Evolutionary conservation across 768 basidiomycete genomes (phyloP).

Genomic region (Collybia sordida): DNA sequence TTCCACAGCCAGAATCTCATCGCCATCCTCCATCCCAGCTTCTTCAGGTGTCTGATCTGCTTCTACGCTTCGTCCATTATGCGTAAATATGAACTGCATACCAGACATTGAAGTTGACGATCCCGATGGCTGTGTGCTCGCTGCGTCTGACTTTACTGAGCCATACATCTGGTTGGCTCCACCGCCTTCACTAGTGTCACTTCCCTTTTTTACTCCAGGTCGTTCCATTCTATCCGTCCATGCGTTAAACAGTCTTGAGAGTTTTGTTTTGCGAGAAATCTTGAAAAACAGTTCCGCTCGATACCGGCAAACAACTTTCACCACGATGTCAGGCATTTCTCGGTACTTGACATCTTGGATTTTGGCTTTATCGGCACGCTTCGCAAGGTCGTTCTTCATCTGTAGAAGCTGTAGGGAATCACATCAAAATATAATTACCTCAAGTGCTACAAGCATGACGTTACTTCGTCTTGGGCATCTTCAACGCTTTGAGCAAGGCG

Average conservation of each 20-base stretch:
- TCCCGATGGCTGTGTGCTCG: slow-evolving; percentile 42
- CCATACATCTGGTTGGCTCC: slow-evolving; percentile 43
- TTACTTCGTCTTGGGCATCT: slow-evolving; percentile 82
- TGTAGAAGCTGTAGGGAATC: slow-evolving; percentile 54
- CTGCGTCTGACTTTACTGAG: slow-evolving; percentile 49
- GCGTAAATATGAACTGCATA: slow-evolving; percentile 85
- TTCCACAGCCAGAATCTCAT: slow-evolving; percentile 88
- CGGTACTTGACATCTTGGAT: slow-evolving; percentile 78
- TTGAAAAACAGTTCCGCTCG: slow-evolving; percentile 92
- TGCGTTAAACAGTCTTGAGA: slow-evolving; percentile 79
- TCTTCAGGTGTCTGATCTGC: slow-evolving; percentile 85
- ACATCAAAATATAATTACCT: slow-evolving; percentile 9
- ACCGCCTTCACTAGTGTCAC: slow-evolving; percentile 23
- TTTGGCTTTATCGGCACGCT: slow-evolving; percentile 77
- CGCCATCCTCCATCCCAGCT: slow-evolving; percentile 82
- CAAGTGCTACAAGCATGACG: slow-evolving; percentile 3
- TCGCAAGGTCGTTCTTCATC: slow-evolving; percentile 82
- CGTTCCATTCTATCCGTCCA: slow-evolving; percentile 90
- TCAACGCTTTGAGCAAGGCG: slow-evolving; percentile 78
- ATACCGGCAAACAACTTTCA: slow-evolving; percentile 87
- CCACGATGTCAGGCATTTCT: slow-evolving; percentile 86
- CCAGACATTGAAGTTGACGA: slow-evolving; percentile 36
- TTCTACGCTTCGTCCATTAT: slow-evolving; percentile 77
- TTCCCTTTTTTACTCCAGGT: slow-evolving; percentile 45
- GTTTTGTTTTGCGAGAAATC: slow-evolving; percentile 86